Evolutionary conservation across 148 eudicot species (phyloP), one percentile per base, ranked within the genome.

Genomic region (Nepenthes gracilis): DNA sequence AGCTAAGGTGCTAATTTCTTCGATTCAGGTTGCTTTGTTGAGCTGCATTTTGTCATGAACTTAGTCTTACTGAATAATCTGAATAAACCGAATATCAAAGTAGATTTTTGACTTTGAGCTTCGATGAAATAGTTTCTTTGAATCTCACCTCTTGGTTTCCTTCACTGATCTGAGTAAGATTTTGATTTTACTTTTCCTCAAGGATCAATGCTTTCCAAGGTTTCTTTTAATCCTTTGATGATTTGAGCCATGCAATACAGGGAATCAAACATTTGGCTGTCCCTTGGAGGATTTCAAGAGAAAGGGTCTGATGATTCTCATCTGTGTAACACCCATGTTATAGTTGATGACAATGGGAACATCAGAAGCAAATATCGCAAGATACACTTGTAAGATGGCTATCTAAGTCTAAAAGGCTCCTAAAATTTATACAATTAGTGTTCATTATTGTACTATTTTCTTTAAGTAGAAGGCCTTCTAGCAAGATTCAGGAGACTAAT

Each of bases 241-340:
- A 40, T 8, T 52, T 60, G 2, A 77, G 48, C 34, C 9, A 11
- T 50, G 49, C 40, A 57, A 53, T 79, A 70, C 85, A 90, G 96
- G 75, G 90, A 91, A n/a, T 85, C 96, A 13, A 76, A 66, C 50
- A 91, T 91, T 59, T 91, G 97, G 97, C 40, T 91, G 67, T 91
- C 97, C 37, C 90, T 91, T 59, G 97, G 97, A 66, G 97, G 97
- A 36, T 91, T 87, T 72, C 97, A 87, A 61, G 97, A 87, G 62
- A 85, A 80, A 65, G 96, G 86, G 43, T 85, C 85, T 11, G 96
- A 91, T 60, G 88, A 85, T 75, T 67, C 79, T 54, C 97, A 85
- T 75, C 75, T 91, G 76, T 68, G 87, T 67, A 91, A 91, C 71
- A 81, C 95, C 34, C 97, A 91, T 56, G 92, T 91, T 36, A 63